Evolutionary conservation across 352 stramenopile genomes (phyloP).

Genomic region (Globisporangium orthogonon): DNA sequence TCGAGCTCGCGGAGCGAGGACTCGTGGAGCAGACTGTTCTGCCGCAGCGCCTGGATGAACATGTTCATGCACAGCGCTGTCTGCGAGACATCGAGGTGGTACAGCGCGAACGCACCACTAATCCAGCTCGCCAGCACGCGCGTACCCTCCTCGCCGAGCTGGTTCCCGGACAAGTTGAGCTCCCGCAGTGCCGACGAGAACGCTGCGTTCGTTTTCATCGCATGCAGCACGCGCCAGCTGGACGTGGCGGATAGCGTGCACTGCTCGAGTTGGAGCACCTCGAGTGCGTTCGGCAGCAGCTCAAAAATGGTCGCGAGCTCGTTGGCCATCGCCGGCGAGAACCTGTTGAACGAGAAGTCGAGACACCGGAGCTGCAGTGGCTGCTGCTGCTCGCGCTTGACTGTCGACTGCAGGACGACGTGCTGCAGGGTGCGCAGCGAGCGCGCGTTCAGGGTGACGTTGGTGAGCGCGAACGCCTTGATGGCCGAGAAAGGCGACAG

Average conservation of each 20-base stretch:
- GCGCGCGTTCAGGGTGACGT: slow-evolving; percentile 31
- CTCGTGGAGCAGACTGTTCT: slow-evolving; percentile 62
- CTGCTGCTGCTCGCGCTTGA: slow-evolving; percentile 20
- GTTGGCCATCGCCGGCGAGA: slow-evolving; percentile 40
- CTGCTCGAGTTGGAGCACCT: slow-evolving; percentile 53
- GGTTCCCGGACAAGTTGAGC: slow-evolving; percentile 61
- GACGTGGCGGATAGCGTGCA: slow-evolving; percentile 27
- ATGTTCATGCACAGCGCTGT: slow-evolving; percentile 46
- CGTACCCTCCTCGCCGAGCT: slow-evolving; percentile 39
- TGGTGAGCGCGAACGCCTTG: slow-evolving; percentile 36
- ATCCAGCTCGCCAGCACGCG: slow-evolving; percentile 44
- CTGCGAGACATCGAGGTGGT: slow-evolving; percentile 51
- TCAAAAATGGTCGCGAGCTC: slow-evolving; percentile 44
- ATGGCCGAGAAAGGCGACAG: slow-evolving; percentile 28
- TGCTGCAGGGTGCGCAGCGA: slow-evolving; percentile 44
- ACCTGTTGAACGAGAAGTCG: slow-evolving; percentile 64
- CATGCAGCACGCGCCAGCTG: slow-evolving; percentile 30
- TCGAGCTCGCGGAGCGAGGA: slow-evolving; percentile 53
- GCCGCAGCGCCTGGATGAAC: slow-evolving; percentile 49
- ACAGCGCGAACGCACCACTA: slow-evolving; percentile 41
- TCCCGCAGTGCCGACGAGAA: slow-evolving; percentile 44
- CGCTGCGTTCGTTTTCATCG: slow-evolving; percentile 35
- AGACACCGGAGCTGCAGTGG: slow-evolving; percentile 29
- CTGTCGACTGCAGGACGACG: slow-evolving; percentile 46
- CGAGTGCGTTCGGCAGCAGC: slow-evolving; percentile 35